These are phyloP conservation scores for Cylindrotheca fusiformis DNA, from an alignment of 108 stramenopile genomes.

Conservation along the genomic window DNA sequence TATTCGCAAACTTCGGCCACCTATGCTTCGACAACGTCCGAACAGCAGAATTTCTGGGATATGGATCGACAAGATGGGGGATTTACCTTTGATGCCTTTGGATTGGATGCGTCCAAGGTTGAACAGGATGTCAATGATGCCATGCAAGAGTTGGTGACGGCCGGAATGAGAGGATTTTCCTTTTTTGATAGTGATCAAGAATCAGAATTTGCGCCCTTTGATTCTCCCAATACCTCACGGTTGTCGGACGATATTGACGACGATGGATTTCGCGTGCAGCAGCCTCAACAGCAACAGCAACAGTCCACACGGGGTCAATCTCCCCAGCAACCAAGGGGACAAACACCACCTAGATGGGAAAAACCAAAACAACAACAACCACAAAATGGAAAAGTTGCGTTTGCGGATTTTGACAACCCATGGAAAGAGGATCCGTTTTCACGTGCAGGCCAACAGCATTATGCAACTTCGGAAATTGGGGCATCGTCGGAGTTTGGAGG, in stretches of 20 bases:
- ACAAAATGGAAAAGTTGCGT: neutral
- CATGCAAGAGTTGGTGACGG: constrained; percentile 57
- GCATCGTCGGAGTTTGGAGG: constrained; percentile 17
- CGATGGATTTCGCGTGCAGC: constrained; percentile 23
- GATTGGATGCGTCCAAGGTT: constrained; percentile 53
- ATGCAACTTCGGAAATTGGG: neutral
- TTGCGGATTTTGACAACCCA: constrained; percentile 16
- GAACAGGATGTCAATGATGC: constrained; percentile 71
- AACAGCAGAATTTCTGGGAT: constrained; percentile 28
- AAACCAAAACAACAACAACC: neutral
- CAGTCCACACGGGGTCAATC: neutral
- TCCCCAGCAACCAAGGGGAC: neutral
- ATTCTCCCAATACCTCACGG: constrained; percentile 32
- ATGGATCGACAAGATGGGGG: constrained; percentile 25
- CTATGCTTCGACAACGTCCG: neutral
- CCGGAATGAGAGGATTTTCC: constrained; percentile 24
- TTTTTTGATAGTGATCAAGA: constrained; percentile 17
- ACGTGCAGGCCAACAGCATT: neutral
- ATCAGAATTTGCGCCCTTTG: constrained; percentile 25
- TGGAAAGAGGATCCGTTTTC: constrained; percentile 32
- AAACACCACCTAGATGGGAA: constrained; percentile 27
- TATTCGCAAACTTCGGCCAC: constrained; percentile 7
- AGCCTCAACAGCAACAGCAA: neutral
- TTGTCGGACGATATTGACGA: constrained; percentile 1
- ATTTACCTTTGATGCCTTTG: constrained; percentile 74